Base-by-base conservation (phyloP, 768 basidiomycete genomes). In the Mycena leptocephala region DNA sequence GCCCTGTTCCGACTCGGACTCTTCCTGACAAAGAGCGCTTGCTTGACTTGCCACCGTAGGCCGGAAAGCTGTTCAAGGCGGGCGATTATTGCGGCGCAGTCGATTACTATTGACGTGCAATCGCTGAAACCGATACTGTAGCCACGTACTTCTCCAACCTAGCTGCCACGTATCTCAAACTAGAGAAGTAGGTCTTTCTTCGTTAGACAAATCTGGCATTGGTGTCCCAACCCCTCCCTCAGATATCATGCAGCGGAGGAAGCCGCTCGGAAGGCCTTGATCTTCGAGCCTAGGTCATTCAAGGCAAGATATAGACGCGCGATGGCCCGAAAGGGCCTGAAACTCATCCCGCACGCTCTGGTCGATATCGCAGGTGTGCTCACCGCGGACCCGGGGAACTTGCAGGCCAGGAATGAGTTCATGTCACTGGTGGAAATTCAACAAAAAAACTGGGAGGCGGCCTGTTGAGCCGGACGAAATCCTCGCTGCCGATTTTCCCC, bases 251-350 rank as follows among this genome's bases (percentile, higher is more conserved):
- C 65, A 5, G 65, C 65, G 24, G 32, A 67, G 35, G 48, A 67
- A 3, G 51, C 65, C 32, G 65, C 65, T 13, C 48, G 51, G 33
- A 51, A n/a, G 16, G 65, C 65, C 18, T 53, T 67, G 48, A 24
- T 37, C 13, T 28, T 53, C 9, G 65, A 67, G 3, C 65, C 65
- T n/a, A 67, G 65, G 24, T 53, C 48, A 67, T 35, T 26, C 22
- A 67, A 67, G 16, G 65, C 65, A 35, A 24, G 65, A 35, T 53
- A 67, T 24, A 67, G 65, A 67, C 65, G 65, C 33, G 51, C 65
- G 65, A 67, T 67, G 65, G 65, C 65, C 13, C 65, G 65, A n/a
- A 67, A 67, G 51, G 65, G 65, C 48, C 22, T 67, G 33, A 53
- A 67, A 8, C 33, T 51, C 33, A 53, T 67, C 65, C 65, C 65